Evolutionary conservation across 352 stramenopile species (phyloP), one percentile per base, ranked within the genome.

Genomic region (Pythium chondricola): DNA sequence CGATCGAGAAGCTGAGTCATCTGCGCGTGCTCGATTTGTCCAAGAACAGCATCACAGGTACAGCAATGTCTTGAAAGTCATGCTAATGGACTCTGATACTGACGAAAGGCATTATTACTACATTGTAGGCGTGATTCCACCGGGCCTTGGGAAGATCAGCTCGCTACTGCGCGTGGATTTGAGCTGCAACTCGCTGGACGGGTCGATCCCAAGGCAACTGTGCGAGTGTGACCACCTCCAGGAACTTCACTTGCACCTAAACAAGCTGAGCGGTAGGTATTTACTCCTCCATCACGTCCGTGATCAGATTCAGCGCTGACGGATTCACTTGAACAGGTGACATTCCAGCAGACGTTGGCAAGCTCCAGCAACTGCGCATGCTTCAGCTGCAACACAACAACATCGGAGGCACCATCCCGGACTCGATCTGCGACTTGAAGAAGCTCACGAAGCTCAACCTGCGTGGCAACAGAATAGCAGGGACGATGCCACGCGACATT

Each of bases 301-400:
- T n/a, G n/a, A n/a, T n/a, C n/a, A n/a, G n/a, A 6, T 9, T 20
- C 7, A 9, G 40, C 18, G 2, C 35, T 24, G 36, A 27, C 18
- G 33, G 8, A 48, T 18, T 17, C 21, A 20, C 7, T 40, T 21
- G n/a, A 20, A 38, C 18, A 80, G 69, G 67, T 16, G 52, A 56
- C 13, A 56, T 93, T 0, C 79, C 79, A 5, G 52, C 30, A 2
- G 61, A 83, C 24, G 45, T 94, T 16, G 76, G 73, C 5, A 63
- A 65, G 30, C 60, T 92, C 5, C 64, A 74, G 32, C 60, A 73
- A 41, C 65, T 94, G 9, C 67, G 66, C n/a, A 85, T 74, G 27
- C 61, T 92, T 7, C 77, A 90, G 36, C 63, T 94, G 9, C 80
- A 94, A 56, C 77, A 91, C 57, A 94, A 94, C 63, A 88, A 81